A percentile compares a stretch with the other conserved stretches of the same genome.
These are phyloP conservation scores for Cladosporium sp. DNA, from an alignment of 2,329 filamentous ascomycete species.

Conservation along the genomic window DNA sequence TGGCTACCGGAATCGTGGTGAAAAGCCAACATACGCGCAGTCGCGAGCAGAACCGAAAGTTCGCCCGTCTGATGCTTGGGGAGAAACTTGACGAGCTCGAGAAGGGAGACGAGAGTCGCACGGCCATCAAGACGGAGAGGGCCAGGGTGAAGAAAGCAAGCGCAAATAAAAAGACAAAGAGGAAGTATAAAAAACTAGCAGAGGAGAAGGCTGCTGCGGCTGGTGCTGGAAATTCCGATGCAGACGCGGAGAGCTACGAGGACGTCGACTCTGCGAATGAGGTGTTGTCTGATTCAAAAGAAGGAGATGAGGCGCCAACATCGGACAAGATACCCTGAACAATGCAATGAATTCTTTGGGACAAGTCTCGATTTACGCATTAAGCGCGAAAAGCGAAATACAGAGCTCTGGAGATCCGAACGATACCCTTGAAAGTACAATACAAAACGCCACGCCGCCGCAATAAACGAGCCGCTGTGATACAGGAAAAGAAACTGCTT, in stretches of 20 bases:
- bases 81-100: conserved; percentile 68
- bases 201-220: conserved; percentile 40
- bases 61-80: conserved; percentile 73
- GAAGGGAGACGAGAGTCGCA: conserved; percentile 67
- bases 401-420: no score
- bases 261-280: background rate
- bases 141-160: conserved; percentile 70
- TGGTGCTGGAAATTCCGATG: conserved; percentile 13
- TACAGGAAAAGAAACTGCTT: no score
- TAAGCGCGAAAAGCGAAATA: no score
- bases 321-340: no score
- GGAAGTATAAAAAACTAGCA: conserved; percentile 68
- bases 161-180: conserved; percentile 72
- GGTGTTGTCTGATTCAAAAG: background rate
- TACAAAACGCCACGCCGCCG: no score
- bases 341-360: no score
- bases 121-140: conserved; percentile 58
- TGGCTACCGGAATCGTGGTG: conserved; percentile 85
- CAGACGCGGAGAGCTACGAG: conserved; percentile 9
- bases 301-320: no score
- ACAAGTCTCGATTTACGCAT: no score
- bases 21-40: conserved; percentile 93
- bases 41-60: conserved; percentile 79
- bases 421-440: no score
- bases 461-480: no score